Percentiles rank a stretch among this genome's conserved stretches.
Conservation (phyloP, 345 rosid species). For the Pugionium cornutum region DNA sequence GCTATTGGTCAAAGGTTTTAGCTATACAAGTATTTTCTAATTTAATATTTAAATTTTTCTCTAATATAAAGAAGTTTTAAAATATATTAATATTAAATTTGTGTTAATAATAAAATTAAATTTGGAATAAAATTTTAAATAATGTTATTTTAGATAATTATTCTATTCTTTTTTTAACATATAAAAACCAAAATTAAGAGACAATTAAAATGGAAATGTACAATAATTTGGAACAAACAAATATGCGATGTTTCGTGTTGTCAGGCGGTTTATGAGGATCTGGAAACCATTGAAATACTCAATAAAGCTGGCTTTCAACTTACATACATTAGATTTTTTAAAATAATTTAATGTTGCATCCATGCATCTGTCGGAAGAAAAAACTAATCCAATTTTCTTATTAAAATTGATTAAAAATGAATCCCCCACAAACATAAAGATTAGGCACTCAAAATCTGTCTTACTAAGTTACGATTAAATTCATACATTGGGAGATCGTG, state of each 20-base stretch:
- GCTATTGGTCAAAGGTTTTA: too few species aligned
- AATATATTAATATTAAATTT: too few species aligned
- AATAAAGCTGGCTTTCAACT: slow-evolving; percentile 20
- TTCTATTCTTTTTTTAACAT: too few species aligned
- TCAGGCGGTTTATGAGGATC: slow-evolving; percentile 33
- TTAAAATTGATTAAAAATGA: too few species aligned
- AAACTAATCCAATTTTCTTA: too few species aligned
- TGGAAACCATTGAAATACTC: slow-evolving; percentile 29
- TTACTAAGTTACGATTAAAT: background rate
- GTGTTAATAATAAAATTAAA: too few species aligned
- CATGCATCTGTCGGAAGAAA: too few species aligned
- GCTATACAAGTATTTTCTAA: too few species aligned
- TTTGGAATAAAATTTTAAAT: too few species aligned
- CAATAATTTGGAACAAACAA: slow-evolving; percentile 28
- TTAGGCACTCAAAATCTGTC: slow-evolving; percentile 18
- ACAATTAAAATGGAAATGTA: slow-evolving; percentile 5
- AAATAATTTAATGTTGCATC: background rate
- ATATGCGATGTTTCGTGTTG: slow-evolving; percentile 34
- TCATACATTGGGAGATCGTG: slow-evolving; percentile 27
- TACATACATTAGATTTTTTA: background rate
- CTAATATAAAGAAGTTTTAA: too few species aligned
- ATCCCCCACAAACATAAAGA: background rate
- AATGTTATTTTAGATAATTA: too few species aligned
- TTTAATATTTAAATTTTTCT: too few species aligned
- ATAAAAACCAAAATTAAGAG: background rate